A percentile compares a stretch with the other conserved stretches of the same genome.
Evolutionary conservation across 768 basidiomycete species (phyloP).

Genomic region (Crassisporium funariophilum): DNA sequence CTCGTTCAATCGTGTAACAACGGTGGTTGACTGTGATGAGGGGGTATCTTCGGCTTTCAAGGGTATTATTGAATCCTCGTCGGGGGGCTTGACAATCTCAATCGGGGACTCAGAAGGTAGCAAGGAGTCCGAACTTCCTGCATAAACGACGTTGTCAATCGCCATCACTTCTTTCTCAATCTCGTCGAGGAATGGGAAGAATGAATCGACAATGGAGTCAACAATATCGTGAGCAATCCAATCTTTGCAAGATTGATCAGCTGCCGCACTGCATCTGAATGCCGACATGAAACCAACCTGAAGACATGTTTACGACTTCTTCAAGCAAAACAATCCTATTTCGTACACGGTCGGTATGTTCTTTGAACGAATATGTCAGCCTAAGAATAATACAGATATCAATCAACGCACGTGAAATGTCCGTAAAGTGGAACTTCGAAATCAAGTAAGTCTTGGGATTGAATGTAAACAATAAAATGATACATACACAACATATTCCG

Average conservation of each 20-base stretch:
- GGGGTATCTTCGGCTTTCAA: neutral
- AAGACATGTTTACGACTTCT: slow-evolving; percentile 65
- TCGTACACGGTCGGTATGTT: slow-evolving; percentile 78
- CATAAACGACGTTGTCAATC: slow-evolving; percentile 72
- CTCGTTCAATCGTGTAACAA: slow-evolving; percentile 13
- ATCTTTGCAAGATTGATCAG: slow-evolving; percentile 46
- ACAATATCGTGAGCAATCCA: slow-evolving; percentile 94
- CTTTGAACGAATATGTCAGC: too few relatives aligned
- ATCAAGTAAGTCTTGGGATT: slow-evolving; percentile 6
- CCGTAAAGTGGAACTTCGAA: slow-evolving; percentile 84
- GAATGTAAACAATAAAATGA: slow-evolving; percentile 22
- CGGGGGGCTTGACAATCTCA: slow-evolving; percentile 2
- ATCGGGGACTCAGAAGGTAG: slow-evolving; percentile 1
- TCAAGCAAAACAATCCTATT: slow-evolving; percentile 69
- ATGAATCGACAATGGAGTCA: slow-evolving; percentile 93
- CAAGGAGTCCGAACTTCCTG: slow-evolving; percentile 15
- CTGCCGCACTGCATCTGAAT: neutral
- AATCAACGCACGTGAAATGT: slow-evolving; percentile 61
- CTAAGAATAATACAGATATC: neutral
- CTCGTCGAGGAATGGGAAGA: slow-evolving; percentile 81
- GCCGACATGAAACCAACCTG: slow-evolving; percentile 48
- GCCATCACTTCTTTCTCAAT: slow-evolving; percentile 81
- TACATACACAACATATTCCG: slow-evolving; percentile 76
- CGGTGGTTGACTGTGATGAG: slow-evolving; percentile 1
- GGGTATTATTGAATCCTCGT: slow-evolving; percentile 1